Evolutionary conservation across 345 rosid species (phyloP).

Genomic region (Carallia brachiata): DNA sequence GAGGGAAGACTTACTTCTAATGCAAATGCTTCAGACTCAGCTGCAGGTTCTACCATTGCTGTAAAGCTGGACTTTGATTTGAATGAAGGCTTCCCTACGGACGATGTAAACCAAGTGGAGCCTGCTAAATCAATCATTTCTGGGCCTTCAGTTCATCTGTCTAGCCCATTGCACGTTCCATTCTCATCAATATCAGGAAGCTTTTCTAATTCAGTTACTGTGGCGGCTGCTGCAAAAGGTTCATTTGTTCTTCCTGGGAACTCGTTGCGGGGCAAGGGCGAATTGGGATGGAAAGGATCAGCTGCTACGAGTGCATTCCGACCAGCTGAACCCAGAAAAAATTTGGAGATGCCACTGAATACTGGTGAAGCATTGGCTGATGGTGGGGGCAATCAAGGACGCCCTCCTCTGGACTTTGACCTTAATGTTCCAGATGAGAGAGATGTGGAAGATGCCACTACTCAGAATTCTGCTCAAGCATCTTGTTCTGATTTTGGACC

Average conservation of each 20-base stretch:
- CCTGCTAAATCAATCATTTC: slow-evolving; percentile 34
- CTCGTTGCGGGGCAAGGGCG: slow-evolving; percentile 56
- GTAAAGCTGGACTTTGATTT: slow-evolving; percentile 75
- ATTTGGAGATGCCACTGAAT: slow-evolving; percentile 39
- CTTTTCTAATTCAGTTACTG: slow-evolving; percentile 66
- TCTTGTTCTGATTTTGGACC: slow-evolving; percentile 28
- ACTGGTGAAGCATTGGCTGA: slow-evolving; percentile 30
- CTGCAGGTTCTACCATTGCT: slow-evolving; percentile 38
- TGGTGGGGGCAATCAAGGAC: slow-evolving; percentile 43
- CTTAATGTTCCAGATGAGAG: slow-evolving; percentile 84
- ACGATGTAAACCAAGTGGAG: slow-evolving; percentile 51
- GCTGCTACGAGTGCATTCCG: slow-evolving; percentile 99
- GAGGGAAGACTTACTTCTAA: slow-evolving; percentile 27
- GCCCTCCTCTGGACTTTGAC: slow-evolving; percentile 65
- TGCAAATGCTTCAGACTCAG: slow-evolving; percentile 24
- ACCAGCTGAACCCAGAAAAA: slow-evolving; percentile 86
- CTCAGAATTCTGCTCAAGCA: slow-evolving; percentile 39
- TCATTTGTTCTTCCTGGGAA: slow-evolving; percentile 77
- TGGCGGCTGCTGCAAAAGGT: slow-evolving; percentile 87
- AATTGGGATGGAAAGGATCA: slow-evolving; percentile 92
- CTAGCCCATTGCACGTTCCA: slow-evolving; percentile 39
- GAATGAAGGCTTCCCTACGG: slow-evolving; percentile 70
- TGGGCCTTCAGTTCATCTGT: slow-evolving; percentile 36
- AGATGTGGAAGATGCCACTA: slow-evolving; percentile 60
- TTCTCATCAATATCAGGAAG: slow-evolving; percentile 46